Evolutionary conservation across 805 yeast species (phyloP).

Genomic region (Wickerhamiella vanderwaltii): DNA sequence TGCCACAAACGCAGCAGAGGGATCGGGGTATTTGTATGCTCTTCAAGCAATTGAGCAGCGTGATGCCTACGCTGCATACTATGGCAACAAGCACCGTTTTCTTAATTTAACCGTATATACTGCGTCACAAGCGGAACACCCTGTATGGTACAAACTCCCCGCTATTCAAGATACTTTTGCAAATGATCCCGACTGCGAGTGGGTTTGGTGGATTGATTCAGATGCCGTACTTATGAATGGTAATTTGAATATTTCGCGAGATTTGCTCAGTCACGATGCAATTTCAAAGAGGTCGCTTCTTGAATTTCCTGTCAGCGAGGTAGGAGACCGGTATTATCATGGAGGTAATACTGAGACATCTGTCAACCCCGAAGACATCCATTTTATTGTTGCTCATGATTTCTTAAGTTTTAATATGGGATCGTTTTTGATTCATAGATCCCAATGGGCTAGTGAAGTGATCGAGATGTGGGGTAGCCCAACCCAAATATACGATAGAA

Average conservation of each 20-base stretch:
- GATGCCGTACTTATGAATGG: slow-evolving; percentile 29
- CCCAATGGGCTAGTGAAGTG: slow-evolving; percentile 19
- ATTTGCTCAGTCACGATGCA: slow-evolving; percentile 23
- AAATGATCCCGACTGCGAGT: slow-evolving; percentile 26
- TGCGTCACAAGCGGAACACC: slow-evolving; percentile 11
- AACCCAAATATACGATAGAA: slow-evolving; percentile 10
- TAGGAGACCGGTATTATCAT: slow-evolving; percentile 11
- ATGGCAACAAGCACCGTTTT: slow-evolving; percentile 26
- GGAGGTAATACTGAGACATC: slow-evolving; percentile 5
- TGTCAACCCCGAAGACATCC: slow-evolving; percentile 17
- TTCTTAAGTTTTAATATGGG: slow-evolving; percentile 29
- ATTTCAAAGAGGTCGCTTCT: slow-evolving; percentile 20
- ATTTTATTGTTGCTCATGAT: slow-evolving; percentile 22
- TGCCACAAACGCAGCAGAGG: too few relatives aligned
- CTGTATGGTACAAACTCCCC: slow-evolving; percentile 28
- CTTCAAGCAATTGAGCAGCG: slow-evolving; percentile 21
- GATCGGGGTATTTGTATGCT: too few relatives aligned
- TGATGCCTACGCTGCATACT: slow-evolving; percentile 24
- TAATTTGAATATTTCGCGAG: slow-evolving; percentile 21
- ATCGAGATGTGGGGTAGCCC: slow-evolving; percentile 27
- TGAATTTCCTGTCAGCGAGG: slow-evolving; percentile 18
- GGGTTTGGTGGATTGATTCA: slow-evolving; percentile 32
- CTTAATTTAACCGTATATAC: slow-evolving; percentile 20
- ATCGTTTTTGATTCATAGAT: slow-evolving; percentile 24
- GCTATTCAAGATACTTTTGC: slow-evolving; percentile 26